Percentiles rank a stretch among this genome's conserved stretches.
Evolutionary conservation across 75 land plant species (phyloP).

Genomic region (Picea glauca): DNA sequence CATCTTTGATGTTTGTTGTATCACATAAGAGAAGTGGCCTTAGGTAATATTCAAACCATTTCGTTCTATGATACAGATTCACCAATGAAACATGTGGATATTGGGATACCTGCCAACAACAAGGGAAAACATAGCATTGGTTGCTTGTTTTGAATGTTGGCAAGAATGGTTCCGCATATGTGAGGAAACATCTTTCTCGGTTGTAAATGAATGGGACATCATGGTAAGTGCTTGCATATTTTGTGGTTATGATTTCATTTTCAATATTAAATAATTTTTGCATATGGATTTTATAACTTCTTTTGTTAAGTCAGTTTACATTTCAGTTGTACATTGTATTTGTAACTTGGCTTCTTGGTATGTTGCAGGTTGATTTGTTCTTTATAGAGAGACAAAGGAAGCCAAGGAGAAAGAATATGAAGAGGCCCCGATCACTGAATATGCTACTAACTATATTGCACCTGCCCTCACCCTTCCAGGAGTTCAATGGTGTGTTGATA

Average conservation of each 20-base stretch:
- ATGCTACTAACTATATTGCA: constrained; percentile 9
- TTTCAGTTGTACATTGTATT: not conserved
- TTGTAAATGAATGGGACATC: constrained; percentile 85
- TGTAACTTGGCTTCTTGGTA: not conserved
- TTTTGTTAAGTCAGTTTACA: not conserved
- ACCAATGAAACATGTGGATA: constrained; percentile 80
- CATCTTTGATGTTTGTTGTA: constrained; percentile 13
- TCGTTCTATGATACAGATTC: constrained; percentile 95
- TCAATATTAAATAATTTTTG: not conserved
- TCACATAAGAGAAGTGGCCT: constrained; percentile 76
- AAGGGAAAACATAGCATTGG: constrained; percentile 87
- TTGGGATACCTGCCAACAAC: constrained; percentile 84
- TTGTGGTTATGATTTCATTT: not conserved
- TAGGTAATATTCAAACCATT: constrained; percentile 85
- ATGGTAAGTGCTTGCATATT: constrained; percentile 45
- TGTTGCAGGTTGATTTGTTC: constrained; percentile 65
- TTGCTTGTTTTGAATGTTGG: constrained; percentile 74
- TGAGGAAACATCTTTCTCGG: constrained; percentile 64
- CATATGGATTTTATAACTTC: not conserved
- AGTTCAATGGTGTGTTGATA: constrained; percentile 24
- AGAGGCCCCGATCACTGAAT: constrained; percentile 26
- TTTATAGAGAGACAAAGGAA: constrained; percentile 86
- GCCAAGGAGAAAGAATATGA: constrained; percentile 69
- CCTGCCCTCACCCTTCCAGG: not conserved
- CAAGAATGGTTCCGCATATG: constrained; percentile 89